Evolutionary conservation across 495 filamentous ascomycete species (phyloP), one percentile per base, ranked within the genome.

Genomic region (Annulohypoxylon maeteangense): DNA sequence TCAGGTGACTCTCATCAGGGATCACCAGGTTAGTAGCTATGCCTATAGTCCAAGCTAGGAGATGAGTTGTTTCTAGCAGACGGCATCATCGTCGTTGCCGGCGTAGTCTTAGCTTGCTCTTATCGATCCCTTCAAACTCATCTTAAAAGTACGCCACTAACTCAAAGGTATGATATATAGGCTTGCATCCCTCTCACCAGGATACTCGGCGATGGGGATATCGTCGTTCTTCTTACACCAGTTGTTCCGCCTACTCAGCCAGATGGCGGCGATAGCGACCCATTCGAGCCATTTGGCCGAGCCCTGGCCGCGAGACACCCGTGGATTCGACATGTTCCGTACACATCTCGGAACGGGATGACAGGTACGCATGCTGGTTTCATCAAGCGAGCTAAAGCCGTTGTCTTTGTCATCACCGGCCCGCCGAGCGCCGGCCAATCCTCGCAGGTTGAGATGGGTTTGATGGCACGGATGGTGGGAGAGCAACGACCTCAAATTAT

Each of bases 321-420:
- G 1, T 85, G 82, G 79, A 79, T 90, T 67, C 84, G 86, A 40
- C 88, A 90, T 70, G 87, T 89, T 60, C 88, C 88, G 22, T 90
- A 90, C 61, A 83, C 83, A 5, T 81, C 82, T 18, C 81, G 79
- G 27, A 83, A 85, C 50, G 87, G 87, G 12, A 86, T 90, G 62
- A 90, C 87, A 5, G 81, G 79, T 45, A 87, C 82, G 7, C 88
- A 90, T 74, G 80, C 83, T n/a, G 84, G 81, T 23, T 87, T 89
- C 73, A 87, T 90, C 62, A 85, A 83, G 69, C 78, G 85, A 70
- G 86, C 86, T 3, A 79, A 82, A 50, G 77, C 78, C 16, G 81
- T 90, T 42, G 78, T 90, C 27, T 87, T 89, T 67, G 83, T 88
- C 12, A 79, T 86, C 62, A 81, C 82, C 1, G 81, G 80, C 4